These are phyloP conservation scores for Quercus rubra DNA, from an alignment of 306 rosid species.

Conservation along the genomic window DNA sequence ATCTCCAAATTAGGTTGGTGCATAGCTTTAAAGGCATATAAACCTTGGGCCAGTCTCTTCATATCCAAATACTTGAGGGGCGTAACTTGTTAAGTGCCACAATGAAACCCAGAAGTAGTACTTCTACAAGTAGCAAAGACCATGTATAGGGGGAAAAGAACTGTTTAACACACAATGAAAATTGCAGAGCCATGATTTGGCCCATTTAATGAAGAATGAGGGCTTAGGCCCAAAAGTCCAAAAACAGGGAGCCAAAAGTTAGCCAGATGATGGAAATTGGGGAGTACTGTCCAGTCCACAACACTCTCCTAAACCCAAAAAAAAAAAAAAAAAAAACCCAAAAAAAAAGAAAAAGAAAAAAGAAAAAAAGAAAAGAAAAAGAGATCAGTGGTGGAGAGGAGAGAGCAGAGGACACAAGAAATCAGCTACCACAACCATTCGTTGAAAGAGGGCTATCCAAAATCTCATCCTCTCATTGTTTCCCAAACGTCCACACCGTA, in stretches of 20 bases:
- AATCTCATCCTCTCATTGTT: slow-evolving; percentile 68
- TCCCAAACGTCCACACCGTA: slow-evolving; percentile 39
- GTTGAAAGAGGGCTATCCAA: slow-evolving; percentile 60
- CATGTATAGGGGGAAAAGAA: neutral
- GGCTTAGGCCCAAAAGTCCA: slow-evolving; percentile 22
- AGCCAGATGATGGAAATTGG: slow-evolving; percentile 18
- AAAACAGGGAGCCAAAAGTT: slow-evolving; percentile 1
- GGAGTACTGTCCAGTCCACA: too few relatives aligned
- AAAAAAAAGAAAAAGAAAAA: too few relatives aligned
- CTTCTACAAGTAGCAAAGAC: neutral
- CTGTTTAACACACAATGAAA: neutral
- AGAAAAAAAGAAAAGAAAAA: too few relatives aligned
- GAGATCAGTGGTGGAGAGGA: too few relatives aligned
- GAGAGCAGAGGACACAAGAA: slow-evolving; percentile 5
- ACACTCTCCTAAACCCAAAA: too few relatives aligned
- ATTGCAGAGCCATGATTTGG: neutral
- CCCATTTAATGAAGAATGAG: neutral
- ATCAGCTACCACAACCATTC: slow-evolving; percentile 62
- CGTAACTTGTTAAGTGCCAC: neutral
- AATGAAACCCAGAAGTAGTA: neutral
- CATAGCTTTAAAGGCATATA: too few relatives aligned
- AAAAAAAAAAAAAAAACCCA: too few relatives aligned
- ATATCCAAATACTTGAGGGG: too few relatives aligned
- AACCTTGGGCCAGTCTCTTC: too few relatives aligned
- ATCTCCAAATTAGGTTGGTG: too few relatives aligned